Base-by-base conservation (phyloP, 148 eudicot species). In the Camellia sinensis region DNA sequence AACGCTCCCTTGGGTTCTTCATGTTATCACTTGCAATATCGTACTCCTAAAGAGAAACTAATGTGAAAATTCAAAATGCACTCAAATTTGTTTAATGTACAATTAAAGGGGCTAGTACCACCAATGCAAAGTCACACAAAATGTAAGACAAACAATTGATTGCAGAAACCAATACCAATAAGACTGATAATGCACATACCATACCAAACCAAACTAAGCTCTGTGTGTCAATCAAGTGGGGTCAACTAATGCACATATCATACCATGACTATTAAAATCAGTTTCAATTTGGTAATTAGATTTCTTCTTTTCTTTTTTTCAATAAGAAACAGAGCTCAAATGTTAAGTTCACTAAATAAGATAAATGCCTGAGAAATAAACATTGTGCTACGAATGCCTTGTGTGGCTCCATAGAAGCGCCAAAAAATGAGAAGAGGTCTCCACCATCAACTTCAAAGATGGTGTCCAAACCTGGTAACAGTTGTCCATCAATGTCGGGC, bases 1-100 rank as follows among this genome's bases (percentile, higher is more conserved):
- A 83, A 60, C 98, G 66, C 69, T 96, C 97, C 85, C 84, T 89
- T 11, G 99, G 88, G 69, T 89, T 93, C 83, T 88, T 96, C 77
- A 84, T 84, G 74, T 56, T 87, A 75, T 92, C 99, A 79, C 77
- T 91, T 64, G 79, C 89, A 71, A 96, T 80, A 81, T 96, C 99
- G 72, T 89, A 96, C 82, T 96, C 99, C 90, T 89, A 67, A 66
- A 77, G 80, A 64, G 37, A 50, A 60, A 67, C 22, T 2, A 53
- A 70, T 41, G 56, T 29, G 7, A 56, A 77, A 22, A 56, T 29
- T 74, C 64, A 71, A 54, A 78, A 3, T 48, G 57, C n/a, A 5
- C 13, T 57, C 41, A 81, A 60, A 29, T 19, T 18, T 19, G 44
- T 29, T 9, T 8, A 37, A 48, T 11, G 41, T 12, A 40, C 17